These are phyloP conservation scores for Anaeromyces robustus DNA, from an alignment of 192 early-diverging fungal genomes.

Conservation along the genomic window DNA sequence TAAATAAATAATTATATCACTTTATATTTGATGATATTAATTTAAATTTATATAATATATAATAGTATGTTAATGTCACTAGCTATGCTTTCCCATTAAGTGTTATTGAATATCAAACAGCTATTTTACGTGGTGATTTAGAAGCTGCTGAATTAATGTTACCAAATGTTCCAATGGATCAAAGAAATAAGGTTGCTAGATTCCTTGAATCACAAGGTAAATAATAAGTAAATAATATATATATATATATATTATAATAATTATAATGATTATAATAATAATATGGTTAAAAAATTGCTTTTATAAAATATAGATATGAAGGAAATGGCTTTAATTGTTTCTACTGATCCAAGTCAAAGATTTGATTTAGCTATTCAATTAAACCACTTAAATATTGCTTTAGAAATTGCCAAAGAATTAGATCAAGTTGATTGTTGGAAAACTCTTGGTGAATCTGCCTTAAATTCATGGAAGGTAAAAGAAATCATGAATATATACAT, in stretches of 20 bases:
- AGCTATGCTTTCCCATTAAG: constrained; percentile 82
- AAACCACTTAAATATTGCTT: constrained; percentile 65
- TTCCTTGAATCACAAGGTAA: constrained; percentile 80
- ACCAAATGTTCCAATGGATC: constrained; percentile 70
- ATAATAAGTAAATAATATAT: background rate
- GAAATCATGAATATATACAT: no score
- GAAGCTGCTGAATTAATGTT: constrained; percentile 63
- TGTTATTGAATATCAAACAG: constrained; percentile 97
- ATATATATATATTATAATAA: no score
- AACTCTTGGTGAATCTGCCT: constrained; percentile 74
- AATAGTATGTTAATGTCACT: constrained; percentile 69
- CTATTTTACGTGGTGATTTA: constrained; percentile 84
- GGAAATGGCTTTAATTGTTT: constrained; percentile 85
- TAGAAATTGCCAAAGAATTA: constrained; percentile 64
- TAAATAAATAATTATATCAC: no score
- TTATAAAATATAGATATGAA: constrained; percentile 41
- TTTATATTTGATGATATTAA: no score
- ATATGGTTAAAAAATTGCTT: no score
- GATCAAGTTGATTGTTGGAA: constrained; percentile 91
- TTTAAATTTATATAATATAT: no score
- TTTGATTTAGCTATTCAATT: constrained; percentile 91
- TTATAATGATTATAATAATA: no score
- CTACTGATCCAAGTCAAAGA: constrained; percentile 84
- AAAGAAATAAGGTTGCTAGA: constrained; percentile 78
- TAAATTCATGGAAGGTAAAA: constrained; percentile 63